Percentiles rank a stretch among this genome's conserved stretches.
These are phyloP conservation scores for Garcia nutans DNA, from an alignment of 345 rosid species.

Conservation along the genomic window DNA sequence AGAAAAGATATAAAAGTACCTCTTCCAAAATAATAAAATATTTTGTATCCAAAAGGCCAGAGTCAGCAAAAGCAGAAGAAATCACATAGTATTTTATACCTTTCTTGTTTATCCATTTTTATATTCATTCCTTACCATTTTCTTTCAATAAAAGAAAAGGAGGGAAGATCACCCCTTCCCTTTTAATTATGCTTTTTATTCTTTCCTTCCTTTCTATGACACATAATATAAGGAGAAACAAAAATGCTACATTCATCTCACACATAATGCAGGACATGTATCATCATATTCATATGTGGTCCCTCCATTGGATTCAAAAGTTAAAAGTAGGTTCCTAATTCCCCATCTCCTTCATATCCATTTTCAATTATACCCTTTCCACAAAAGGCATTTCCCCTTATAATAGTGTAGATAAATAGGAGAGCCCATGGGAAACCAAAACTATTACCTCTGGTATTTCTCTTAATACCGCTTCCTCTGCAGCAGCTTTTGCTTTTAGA, in stretches of 20 bases:
- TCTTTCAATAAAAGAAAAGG: not conserved
- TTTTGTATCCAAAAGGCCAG: not conserved
- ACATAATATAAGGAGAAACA: not conserved
- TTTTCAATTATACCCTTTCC: not conserved
- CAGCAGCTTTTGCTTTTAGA: slow-evolving; percentile 87
- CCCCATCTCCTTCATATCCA: not conserved
- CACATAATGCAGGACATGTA: not conserved
- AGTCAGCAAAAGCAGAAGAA: not conserved
- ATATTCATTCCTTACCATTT: not conserved
- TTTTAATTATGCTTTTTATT: not conserved
- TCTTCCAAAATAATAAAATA: not conserved
- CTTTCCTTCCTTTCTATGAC: not conserved
- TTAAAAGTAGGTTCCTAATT: not conserved
- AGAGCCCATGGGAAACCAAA: not conserved
- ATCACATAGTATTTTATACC: not conserved
- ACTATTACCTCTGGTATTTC: slow-evolving; percentile 75
- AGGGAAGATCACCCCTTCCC: not conserved
- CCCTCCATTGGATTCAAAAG: not conserved
- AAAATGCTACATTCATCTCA: not conserved
- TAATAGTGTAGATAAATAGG: no score
- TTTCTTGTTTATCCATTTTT: not conserved
- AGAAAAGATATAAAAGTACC: not conserved
- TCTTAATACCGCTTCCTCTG: slow-evolving; percentile 78
- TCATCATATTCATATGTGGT: not conserved
- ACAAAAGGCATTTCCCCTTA: not conserved